Evolutionary conservation across 805 yeast genomes (phyloP), one percentile per base, ranked within the genome.

Genomic region (Starmerella bombicola): DNA sequence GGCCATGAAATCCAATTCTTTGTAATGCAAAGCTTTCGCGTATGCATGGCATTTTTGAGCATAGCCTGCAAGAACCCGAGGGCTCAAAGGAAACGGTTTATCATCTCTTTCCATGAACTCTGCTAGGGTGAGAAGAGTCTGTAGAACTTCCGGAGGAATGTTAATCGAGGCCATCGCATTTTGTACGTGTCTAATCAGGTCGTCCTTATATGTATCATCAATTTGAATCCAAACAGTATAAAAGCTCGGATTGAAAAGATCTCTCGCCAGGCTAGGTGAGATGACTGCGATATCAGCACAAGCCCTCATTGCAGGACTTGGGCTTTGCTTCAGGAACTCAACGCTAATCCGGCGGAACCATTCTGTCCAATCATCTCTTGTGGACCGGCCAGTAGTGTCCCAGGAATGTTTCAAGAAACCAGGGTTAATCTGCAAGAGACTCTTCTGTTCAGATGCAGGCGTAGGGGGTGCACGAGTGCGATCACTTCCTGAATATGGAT

Each of bases 101-200:
- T 85, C 96, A 59, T 88, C 96, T 53, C 88, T 97, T 56, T 91
- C 99, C 91, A 91, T 80, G 55, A 81, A 91, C 59, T 91, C 99
- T 0, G 95, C 94, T 42, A 91, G 65, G 49, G 88, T 86, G 50
- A 91, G 66, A 44, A 91, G 66, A 1, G 85, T 80, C 56, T 91
- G 97, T 54, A 85, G 80, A 33, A 91, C 86, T 52, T 91, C 99
- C 0, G 98, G 96, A 0, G 96, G 94, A 48, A 83, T 84, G 51
- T 85, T 82, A 3, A 93, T 80, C 0, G 95, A 80, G 0, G 88
- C 80, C 46, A 88, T 65, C 0, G 97, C 97, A 38, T 78, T 70
- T 55, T 93, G 84, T 30, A 91, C 69, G 2, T 93, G 72, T 50
- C 80, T 80, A 3, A 86, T 83, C 35, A 91, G 67, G 48, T 86